Evolutionary conservation across 2,329 filamentous ascomycete species (phyloP).

Genomic region (Emmonsia crescens): DNA sequence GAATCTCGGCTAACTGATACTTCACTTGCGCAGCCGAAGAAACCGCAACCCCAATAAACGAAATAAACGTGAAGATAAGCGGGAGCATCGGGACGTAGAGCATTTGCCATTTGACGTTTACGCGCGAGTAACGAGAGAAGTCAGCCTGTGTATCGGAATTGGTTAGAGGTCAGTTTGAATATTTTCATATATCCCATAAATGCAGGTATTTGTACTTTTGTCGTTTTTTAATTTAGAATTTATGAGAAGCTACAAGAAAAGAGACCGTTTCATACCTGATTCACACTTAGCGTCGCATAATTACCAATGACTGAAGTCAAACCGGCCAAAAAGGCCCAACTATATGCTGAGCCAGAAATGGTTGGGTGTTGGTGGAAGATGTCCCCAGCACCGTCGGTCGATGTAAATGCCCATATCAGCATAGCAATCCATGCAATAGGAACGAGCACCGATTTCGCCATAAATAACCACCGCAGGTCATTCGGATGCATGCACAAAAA

Average conservation of each 20-base stretch:
- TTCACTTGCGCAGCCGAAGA: conserved; percentile 57
- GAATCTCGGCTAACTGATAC: conserved; percentile 49
- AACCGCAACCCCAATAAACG: conserved; percentile 73
- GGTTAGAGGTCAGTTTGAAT: background rate
- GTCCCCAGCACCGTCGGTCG: conserved; percentile 42
- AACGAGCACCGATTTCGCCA: conserved; percentile 34
- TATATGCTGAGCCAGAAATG: conserved; percentile 40
- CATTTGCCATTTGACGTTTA: conserved; percentile 39
- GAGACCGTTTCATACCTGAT: conserved; percentile 26
- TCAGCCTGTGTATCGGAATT: conserved; percentile 35
- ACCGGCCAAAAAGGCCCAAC: conserved; percentile 44
- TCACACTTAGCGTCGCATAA: conserved; percentile 43
- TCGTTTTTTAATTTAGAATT: background rate
- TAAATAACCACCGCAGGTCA: conserved; percentile 29
- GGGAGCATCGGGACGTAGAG: conserved; percentile 40
- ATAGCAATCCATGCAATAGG: conserved; percentile 52
- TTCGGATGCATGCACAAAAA: conserved; percentile 36
- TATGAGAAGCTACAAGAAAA: background rate
- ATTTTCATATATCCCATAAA: background rate
- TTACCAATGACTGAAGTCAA: conserved; percentile 41
- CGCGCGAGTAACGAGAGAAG: conserved; percentile 44
- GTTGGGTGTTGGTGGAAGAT: conserved; percentile 38
- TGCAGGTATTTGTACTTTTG: background rate
- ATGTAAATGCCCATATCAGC: conserved; percentile 51
- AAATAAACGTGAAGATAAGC: conserved; percentile 62